phyloP scores from a whole-genome alignment of 192 early-diverging fungal species.

The Coemansia sp. region DNA sequence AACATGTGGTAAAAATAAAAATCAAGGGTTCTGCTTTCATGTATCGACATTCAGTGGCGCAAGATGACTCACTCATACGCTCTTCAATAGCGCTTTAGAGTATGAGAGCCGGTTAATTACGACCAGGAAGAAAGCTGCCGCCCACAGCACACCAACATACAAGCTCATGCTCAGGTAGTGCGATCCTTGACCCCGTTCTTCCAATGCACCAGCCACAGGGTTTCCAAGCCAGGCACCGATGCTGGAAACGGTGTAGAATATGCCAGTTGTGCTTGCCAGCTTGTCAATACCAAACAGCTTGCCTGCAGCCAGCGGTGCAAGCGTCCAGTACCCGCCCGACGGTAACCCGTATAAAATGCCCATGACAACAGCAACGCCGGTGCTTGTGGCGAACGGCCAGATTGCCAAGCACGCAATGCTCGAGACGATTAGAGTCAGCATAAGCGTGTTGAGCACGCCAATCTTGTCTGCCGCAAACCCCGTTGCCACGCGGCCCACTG shows the following conservation, averaged over 20 bases:
- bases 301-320: slow-evolving; percentile 40
- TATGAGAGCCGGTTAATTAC: slow-evolving; percentile 30
- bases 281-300: slow-evolving; percentile 45
- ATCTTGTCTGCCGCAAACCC: slow-evolving; percentile 43
- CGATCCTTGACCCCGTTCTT: slow-evolving; percentile 30
- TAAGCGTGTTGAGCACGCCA: slow-evolving; percentile 45
- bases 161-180: slow-evolving; percentile 34
- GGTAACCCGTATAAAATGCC: slow-evolving; percentile 33
- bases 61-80: not conserved
- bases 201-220: slow-evolving; percentile 35
- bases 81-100: slow-evolving; percentile 14
- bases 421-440: slow-evolving; percentile 18
- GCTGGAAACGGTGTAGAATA: slow-evolving; percentile 42
- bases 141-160: slow-evolving; percentile 47
- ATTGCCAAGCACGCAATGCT: slow-evolving; percentile 26
- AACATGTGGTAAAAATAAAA: too few relatives aligned
- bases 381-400: slow-evolving; percentile 45
- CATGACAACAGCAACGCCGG: slow-evolving; percentile 41
- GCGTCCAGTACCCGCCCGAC: slow-evolving; percentile 47
- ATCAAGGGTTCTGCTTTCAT: too few relatives aligned
- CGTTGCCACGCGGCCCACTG: slow-evolving; percentile 29
- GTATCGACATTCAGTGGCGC: not conserved
- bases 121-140: slow-evolving; percentile 18
- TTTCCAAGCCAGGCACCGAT: slow-evolving; percentile 45
- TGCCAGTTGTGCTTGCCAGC: slow-evolving; percentile 41